A percentile compares a stretch with the other conserved stretches of the same genome.
phyloP scores from a whole-genome alignment of 1,284 basidiomycete genomes.

The Vanrija sp. region DNA sequence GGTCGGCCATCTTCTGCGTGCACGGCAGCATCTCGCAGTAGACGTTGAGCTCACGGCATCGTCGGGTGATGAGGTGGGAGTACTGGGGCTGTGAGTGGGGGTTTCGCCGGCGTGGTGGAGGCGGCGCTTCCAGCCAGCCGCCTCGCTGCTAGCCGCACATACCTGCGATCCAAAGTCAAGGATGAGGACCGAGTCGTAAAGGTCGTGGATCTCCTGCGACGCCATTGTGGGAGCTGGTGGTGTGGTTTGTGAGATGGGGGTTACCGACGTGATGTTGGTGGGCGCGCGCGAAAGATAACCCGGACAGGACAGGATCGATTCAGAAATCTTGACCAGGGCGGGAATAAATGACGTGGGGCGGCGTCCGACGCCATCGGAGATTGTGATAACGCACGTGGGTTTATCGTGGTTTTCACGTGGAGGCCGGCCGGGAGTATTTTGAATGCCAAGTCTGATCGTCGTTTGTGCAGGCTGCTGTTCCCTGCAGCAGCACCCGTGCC shows the following conservation, averaged over 20 bases:
- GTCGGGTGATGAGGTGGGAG: slow-evolving; percentile 94
- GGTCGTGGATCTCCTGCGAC: slow-evolving; percentile 72
- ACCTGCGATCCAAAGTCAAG: slow-evolving; percentile 98
- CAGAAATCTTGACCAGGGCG: background rate
- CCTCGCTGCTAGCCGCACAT: slow-evolving; percentile 19
- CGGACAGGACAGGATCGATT: background rate
- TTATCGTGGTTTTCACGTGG: too few relatives aligned
- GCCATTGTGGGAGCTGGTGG: slow-evolving; percentile 17
- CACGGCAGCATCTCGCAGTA: slow-evolving; percentile 99
- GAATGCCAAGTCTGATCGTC: too few relatives aligned
- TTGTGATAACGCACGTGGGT: too few relatives aligned
- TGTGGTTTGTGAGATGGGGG: slow-evolving; percentile 2
- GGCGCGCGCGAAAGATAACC: background rate
- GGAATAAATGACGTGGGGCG: background rate
- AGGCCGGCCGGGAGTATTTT: too few relatives aligned
- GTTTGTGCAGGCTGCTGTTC: too few relatives aligned
- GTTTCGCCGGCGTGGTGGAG: too few relatives aligned
- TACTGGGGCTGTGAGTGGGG: slow-evolving; percentile 57
- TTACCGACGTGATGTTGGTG: background rate
- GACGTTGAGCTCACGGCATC: slow-evolving; percentile 94
- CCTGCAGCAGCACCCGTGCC: too few relatives aligned
- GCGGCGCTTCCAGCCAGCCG: too few relatives aligned
- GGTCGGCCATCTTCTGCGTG: slow-evolving; percentile 83
- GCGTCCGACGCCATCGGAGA: too few relatives aligned
- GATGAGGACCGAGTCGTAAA: slow-evolving; percentile 95